Base-by-base conservation (phyloP, 306 rosid genomes). In the Alnus rubra region DNA sequence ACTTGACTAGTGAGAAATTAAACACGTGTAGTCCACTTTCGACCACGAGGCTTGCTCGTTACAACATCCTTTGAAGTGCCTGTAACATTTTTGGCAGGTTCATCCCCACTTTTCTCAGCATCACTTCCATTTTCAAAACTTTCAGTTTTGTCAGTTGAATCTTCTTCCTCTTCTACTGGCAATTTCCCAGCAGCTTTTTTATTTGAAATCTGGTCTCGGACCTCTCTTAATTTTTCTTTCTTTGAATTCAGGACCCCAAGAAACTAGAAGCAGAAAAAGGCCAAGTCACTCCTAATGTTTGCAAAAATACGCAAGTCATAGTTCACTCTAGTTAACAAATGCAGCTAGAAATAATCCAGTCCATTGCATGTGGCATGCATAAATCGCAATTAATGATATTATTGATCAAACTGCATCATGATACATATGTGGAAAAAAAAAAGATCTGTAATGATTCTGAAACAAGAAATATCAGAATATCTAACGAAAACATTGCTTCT, bases 211-310 rank as follows among this genome's bases (percentile, higher is more conserved):
- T 90, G 86, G 81, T 85, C 94, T 76, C 91, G 91, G 76, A 93
- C 85, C 83, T 88, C 97, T 85, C 93, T 87, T 51, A 91, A 79
- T 83, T 93, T 93, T 39, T 85, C 85, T 84, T 94, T 94, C 88
- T 94, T 94, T 16, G 97, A 87, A 83, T 94, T 94, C 77, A 94
- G 87, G 82, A 94, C 92, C 48, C 81, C 88, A n/a, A 94, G 83
- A 86, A 94, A 92, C 98, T 94, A 74, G 48, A 78, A 82, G 78
- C 82, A 76, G 60, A 54, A 35, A 71, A 49, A 60, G 56, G 56
- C 65, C 39, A 77, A 69, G 71, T 87, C 71, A 84, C 51, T 48
- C 33, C 19, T 49, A 28, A 45, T 28, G 65, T 58, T 74, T 48
- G 18, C 52, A 59, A 52, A 74, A 62, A 23, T 9, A 16, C 44